These are phyloP conservation scores for Pseudohyphozyma bogoriensis DNA, from an alignment of 768 basidiomycete species.

Conservation along the genomic window DNA sequence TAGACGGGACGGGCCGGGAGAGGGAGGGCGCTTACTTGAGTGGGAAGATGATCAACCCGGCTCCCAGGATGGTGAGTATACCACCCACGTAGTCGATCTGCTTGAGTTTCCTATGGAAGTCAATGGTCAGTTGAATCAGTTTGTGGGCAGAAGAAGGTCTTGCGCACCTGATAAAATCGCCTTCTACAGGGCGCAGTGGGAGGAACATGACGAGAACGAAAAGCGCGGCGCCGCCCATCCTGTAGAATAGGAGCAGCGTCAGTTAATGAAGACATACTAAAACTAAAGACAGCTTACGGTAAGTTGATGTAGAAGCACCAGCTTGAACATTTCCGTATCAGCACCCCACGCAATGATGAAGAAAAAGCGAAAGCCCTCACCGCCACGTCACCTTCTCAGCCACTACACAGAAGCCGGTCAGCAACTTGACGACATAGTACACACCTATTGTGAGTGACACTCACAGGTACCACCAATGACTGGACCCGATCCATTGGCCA, in stretches of 20 bases:
- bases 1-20: too few species aligned
- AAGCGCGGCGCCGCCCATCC: too few species aligned
- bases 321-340: not conserved
- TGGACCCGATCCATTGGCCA: slow-evolving; percentile 38
- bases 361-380: slow-evolving; percentile 17
- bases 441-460: slow-evolving; percentile 34
- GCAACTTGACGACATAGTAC: too few species aligned
- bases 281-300: slow-evolving; percentile 48
- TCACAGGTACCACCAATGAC: slow-evolving; percentile 39
- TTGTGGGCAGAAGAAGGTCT: not conserved
- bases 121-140: not conserved
- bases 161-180: slow-evolving; percentile 44
- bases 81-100: slow-evolving; percentile 40
- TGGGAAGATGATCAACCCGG: slow-evolving; percentile 53
- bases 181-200: slow-evolving; percentile 59
- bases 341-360: not conserved
- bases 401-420: too few species aligned
- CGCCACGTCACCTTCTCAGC: not conserved
- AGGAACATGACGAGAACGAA: slow-evolving; percentile 53
- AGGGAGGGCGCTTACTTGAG: slow-evolving; percentile 68
- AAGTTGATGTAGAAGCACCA: slow-evolving; percentile 44
- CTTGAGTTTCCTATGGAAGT: slow-evolving; percentile 47
- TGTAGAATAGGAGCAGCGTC: too few species aligned
- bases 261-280: too few species aligned
- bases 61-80: slow-evolving; percentile 37